Base-by-base conservation (phyloP, 352 stramenopile species). In the Globisporangium mamillatum region DNA sequence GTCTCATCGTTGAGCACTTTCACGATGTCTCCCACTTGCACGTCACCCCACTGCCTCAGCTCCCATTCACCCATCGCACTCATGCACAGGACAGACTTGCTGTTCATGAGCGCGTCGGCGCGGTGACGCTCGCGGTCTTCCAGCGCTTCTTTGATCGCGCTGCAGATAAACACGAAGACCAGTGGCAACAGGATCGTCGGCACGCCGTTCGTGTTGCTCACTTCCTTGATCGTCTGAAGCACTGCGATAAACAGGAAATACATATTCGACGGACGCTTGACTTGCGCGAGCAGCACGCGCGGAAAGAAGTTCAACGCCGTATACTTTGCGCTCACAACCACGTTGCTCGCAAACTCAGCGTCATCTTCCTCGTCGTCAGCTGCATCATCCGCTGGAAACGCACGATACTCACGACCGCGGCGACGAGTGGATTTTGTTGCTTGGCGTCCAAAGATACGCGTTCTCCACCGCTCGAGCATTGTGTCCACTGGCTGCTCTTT, bases 161-260 rank as follows among this genome's bases (percentile, higher is more conserved):
- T 91, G 63, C 88, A 92, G 52, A 92, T 78, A 64, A 95, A 88
- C 18, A 96, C 86, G 61, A 94, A 78, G 27, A 71, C 74, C 34
- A 97, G 75, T 48, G 87, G 84, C 55, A 95, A 62, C 58, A 91
- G 52, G 61, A 92, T 91, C 36, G 84, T 93, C 55, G 90, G 90
- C 52, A 96, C 82, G 48, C 89, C 89, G 52, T 75, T 89, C 52
- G 89, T 96, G 66, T 96, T 96, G 75, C 80, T 93, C 50, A 97
- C 88, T 64, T 89, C 76, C 58, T 80, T 81, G 66, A 96, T 92
- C 16, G 81, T 84, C 77, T 97, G 89, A 27, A 96, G 73, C 66
- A 89, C 70, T 7, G 88, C 82, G 63, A 97, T 93, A 54, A 95
- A 89, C 56, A 97, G 69, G 57, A 96, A 97, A 61, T 96, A 97